Conservation (phyloP, 345 rosid species). For the Eucalyptus polyanthemos region DNA sequence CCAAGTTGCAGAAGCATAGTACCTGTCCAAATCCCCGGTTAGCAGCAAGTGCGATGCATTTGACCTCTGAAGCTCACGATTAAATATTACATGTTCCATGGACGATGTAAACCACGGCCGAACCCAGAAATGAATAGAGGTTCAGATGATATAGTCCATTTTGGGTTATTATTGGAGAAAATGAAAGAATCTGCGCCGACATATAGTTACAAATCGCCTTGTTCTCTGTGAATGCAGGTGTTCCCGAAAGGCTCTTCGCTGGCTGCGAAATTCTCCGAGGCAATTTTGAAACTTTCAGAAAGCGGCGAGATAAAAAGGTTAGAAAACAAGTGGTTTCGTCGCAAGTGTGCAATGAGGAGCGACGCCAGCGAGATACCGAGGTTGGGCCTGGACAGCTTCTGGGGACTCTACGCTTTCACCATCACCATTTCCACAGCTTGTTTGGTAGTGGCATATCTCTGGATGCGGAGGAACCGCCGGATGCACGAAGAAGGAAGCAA, state of each 20-base stretch:
- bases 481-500: background rate
- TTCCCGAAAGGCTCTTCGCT: conserved; percentile 40
- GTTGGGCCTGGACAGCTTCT: conserved; percentile 22
- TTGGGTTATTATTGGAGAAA: background rate
- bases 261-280: conserved; percentile 22
- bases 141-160: background rate
- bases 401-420: conserved; percentile 20
- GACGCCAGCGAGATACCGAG: background rate
- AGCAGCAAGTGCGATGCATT: background rate
- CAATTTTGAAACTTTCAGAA: conserved; percentile 25
- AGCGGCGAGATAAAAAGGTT: conserved; percentile 1
- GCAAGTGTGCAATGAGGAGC: conserved; percentile 1
- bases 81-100: background rate
- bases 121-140: background rate
- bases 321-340: conserved; percentile 19
- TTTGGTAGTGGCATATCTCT: background rate
- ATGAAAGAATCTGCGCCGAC: background rate
- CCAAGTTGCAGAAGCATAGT: background rate
- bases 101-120: background rate
- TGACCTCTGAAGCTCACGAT: background rate
- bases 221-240: conserved; percentile 1
- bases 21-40: background rate
- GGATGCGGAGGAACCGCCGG: background rate
- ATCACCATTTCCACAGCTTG: conserved; percentile 21
- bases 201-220: background rate